phyloP scores from a whole-genome alignment of 805 yeast species.

The Yamadazyma takamatsuzukensis region DNA sequence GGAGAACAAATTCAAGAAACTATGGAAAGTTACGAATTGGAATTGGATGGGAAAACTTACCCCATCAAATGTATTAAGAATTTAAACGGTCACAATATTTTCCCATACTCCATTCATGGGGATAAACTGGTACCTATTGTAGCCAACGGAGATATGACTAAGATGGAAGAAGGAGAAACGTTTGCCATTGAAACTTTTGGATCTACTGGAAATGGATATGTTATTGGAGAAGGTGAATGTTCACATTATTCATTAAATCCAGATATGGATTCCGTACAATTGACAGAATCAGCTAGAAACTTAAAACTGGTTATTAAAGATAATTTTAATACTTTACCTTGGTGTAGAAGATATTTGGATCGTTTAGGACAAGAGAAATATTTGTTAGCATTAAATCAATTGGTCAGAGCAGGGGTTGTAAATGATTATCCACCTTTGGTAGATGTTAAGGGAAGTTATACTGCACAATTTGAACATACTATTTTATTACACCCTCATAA shows the following conservation, averaged over 20 bases:
- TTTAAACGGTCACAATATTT: slow-evolving; percentile 91
- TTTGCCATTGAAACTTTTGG: slow-evolving; percentile 99
- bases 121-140: slow-evolving; percentile 97
- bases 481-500: slow-evolving; percentile 82
- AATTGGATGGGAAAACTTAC: slow-evolving; percentile 77
- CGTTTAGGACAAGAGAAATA: slow-evolving; percentile 90
- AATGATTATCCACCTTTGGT: slow-evolving; percentile 92
- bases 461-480: slow-evolving; percentile 97
- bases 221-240: slow-evolving; percentile 81
- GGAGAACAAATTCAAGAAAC: slow-evolving; percentile 96
- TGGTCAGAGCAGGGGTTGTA: slow-evolving; percentile 83
- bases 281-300: slow-evolving; percentile 65
- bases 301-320: slow-evolving; percentile 67
- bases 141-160: slow-evolving; percentile 86
- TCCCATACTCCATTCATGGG: slow-evolving; percentile 80
- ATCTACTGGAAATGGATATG: slow-evolving; percentile 92
- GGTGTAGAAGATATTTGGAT: slow-evolving; percentile 93
- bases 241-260: slow-evolving; percentile 81
- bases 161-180: slow-evolving; percentile 98
- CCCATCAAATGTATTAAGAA: slow-evolving; percentile 89
- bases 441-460: slow-evolving; percentile 80
- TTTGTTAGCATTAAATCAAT: slow-evolving; percentile 75
- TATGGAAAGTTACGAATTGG: slow-evolving; percentile 95
- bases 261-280: slow-evolving; percentile 41
- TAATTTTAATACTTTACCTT: slow-evolving; percentile 91